phyloP scores from a whole-genome alignment of 306 rosid genomes.

The Vigna hirtella region DNA sequence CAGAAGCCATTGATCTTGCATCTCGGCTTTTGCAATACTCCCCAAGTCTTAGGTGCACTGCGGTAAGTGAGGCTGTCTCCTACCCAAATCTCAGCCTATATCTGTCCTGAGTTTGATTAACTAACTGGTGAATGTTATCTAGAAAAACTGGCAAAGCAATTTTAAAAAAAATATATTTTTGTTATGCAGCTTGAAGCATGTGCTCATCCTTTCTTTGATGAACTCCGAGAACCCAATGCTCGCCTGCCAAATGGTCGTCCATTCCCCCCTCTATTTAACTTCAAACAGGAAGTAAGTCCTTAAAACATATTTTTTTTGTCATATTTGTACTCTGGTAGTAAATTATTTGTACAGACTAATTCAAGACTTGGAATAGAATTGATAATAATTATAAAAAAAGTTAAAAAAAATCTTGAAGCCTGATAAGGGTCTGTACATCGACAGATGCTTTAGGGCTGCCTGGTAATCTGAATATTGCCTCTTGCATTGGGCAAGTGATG shows the following conservation, averaged over 20 bases:
- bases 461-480: too few species aligned
- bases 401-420: background rate
- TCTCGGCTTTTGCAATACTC: constrained; percentile 93
- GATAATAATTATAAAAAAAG: background rate
- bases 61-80: constrained; percentile 61
- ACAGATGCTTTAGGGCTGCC: background rate
- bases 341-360: background rate
- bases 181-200: constrained; percentile 91
- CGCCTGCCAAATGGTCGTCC: constrained; percentile 89
- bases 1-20: constrained; percentile 96
- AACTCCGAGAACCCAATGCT: constrained; percentile 84
- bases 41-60: constrained; percentile 94
- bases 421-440: background rate
- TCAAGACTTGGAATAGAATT: constrained; percentile 3
- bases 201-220: constrained; percentile 94
- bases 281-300: constrained; percentile 86
- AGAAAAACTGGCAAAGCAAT: constrained; percentile 15
- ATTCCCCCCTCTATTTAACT: constrained; percentile 86
- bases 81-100: background rate
- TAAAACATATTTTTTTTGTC: background rate
- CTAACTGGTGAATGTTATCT: background rate
- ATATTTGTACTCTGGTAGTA: background rate
- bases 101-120: constrained; percentile 16
- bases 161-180: constrained; percentile 39
- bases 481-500: background rate